Base-by-base conservation (phyloP, 1,139 yeast genomes). In the Arxiozyma slooffiae region DNA sequence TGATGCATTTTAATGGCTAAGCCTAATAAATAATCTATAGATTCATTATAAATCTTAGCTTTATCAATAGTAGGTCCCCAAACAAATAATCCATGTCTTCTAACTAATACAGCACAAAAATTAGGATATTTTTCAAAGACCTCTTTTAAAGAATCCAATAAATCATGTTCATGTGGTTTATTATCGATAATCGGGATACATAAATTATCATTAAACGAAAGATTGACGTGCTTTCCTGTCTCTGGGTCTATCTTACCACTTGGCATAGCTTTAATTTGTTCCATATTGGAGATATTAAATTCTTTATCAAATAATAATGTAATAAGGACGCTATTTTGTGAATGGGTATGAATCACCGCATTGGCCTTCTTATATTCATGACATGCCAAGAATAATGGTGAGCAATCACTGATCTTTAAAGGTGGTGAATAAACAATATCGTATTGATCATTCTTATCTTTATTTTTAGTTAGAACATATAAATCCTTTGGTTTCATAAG, bases 41-140 rank as follows among this genome's bases (percentile, higher is more conserved):
- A 95, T 68, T 92, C 97, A 65, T 89, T 88, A 67, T 85, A 84
- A 18, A 90, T 80, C 70, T 90, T 90, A 48, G 97, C 96, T 68
- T 89, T 88, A 87, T 95, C 85, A 14, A 88, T 87, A 24, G 78
- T 81, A 59, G 85, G 89, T 23, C 97, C 97, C 97, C 97, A 90
- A 17, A 89, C 96, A 63, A 84, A 90, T 42, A 90, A 83, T 0
- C 98, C 98, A 62, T 90, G 98, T 64, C 96, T 76, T 67, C 96
- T 78, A 7, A 90, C 97, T 52, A 90, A 73, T 1, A 90, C 90
- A 0, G 97, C 97, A 7, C 89, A 78, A 2, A 95, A 72, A 0
- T 79, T 76, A 1, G 97, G 96, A 58, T 87, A 84, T 20, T 77
- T 72, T 24, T 61, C 69, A 51, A 89, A 78, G 1, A 90, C 85